Conservation (phyloP, 1,284 basidiomycete species). For the Phylloporus gajari region DNA sequence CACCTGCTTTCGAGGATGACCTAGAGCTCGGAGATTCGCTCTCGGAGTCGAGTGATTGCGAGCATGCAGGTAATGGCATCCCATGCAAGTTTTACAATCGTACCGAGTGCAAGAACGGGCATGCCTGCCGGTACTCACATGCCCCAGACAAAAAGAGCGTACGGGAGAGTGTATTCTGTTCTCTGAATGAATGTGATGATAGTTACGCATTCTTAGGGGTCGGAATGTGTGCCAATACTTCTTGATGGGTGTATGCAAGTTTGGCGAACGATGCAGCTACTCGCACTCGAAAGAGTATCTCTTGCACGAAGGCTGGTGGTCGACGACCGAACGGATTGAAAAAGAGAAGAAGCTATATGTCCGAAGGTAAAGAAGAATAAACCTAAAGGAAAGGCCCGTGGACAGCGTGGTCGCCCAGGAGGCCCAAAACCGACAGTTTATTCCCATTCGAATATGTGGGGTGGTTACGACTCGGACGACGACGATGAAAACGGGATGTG, state of each 20-base stretch:
- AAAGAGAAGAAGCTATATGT: slow-evolving; percentile 11
- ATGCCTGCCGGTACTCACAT: slow-evolving; percentile 56
- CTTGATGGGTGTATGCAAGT: slow-evolving; percentile 48
- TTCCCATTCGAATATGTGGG: background rate
- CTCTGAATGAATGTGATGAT: background rate
- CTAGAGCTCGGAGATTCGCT: slow-evolving; percentile 35
- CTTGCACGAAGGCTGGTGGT: slow-evolving; percentile 42
- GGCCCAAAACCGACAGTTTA: background rate
- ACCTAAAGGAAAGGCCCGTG: slow-evolving; percentile 8
- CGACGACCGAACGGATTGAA: slow-evolving; percentile 21
- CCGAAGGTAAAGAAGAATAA: slow-evolving; percentile 15
- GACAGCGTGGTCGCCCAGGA: background rate
- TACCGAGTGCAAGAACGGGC: slow-evolving; percentile 54
- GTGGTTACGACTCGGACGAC: slow-evolving; percentile 11
- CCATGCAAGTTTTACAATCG: slow-evolving; percentile 65
- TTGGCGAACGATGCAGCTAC: slow-evolving; percentile 48
- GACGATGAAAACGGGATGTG: slow-evolving; percentile 18
- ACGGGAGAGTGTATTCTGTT: slow-evolving; percentile 50
- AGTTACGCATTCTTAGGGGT: slow-evolving; percentile 34
- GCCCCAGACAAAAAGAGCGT: slow-evolving; percentile 62
- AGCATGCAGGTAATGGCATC: slow-evolving; percentile 59
- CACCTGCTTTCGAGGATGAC: slow-evolving; percentile 49
- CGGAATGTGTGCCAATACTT: slow-evolving; percentile 52
- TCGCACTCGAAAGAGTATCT: slow-evolving; percentile 47
- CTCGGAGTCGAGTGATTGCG: slow-evolving; percentile 60